These are phyloP conservation scores for Potentilla sterilis DNA, from an alignment of 306 rosid species.

Conservation along the genomic window DNA sequence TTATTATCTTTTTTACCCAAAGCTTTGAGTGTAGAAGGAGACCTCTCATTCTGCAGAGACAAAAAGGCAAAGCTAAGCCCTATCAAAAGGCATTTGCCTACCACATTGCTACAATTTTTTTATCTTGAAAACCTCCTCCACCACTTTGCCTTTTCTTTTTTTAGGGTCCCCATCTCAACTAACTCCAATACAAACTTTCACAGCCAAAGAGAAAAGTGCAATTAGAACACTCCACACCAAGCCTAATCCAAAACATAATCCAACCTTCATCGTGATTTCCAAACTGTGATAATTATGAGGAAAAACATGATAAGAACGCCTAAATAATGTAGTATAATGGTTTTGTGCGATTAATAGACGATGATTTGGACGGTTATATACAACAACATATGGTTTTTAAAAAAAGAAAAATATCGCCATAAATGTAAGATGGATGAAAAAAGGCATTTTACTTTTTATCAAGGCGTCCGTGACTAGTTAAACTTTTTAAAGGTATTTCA, in stretches of 20 bases:
- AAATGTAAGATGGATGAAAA: not conserved
- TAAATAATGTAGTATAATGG: not conserved
- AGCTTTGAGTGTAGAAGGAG: not conserved
- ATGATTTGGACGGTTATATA: not conserved
- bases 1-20: conserved; percentile 5
- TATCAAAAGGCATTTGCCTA: not conserved
- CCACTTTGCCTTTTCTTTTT: conserved; percentile 16
- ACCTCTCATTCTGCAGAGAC: conserved; percentile 16
- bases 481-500: not conserved
- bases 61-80: conserved; percentile 18
- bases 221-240: conserved; percentile 4
- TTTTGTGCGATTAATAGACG: not conserved
- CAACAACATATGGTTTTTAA: no score
- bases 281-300: conserved; percentile 2
- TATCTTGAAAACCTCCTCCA: conserved; percentile 30
- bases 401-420: no score
- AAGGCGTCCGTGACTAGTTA: not conserved
- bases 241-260: conserved; percentile 20
- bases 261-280: conserved; percentile 20
- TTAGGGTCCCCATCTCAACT: conserved; percentile 14
- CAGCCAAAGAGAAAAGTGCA: conserved; percentile 8
- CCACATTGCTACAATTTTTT: not conserved
- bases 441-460: not conserved
- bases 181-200: conserved; percentile 28
- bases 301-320: not conserved